phyloP scores from a whole-genome alignment of 2,329 filamentous ascomycete species.

The Clonostachys solani region DNA sequence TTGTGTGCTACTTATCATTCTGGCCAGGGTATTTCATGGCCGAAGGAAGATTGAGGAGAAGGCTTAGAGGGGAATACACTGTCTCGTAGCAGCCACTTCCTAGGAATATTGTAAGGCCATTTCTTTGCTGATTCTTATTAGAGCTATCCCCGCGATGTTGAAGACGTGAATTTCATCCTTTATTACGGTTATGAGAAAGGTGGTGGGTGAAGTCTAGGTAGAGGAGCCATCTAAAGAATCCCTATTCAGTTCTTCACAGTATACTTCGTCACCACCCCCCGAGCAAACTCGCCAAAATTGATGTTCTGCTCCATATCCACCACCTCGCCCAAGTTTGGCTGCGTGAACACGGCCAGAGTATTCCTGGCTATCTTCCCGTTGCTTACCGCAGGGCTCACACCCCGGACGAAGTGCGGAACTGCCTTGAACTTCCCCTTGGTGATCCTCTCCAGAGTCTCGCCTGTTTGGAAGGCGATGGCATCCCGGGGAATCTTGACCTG shows the following conservation, averaged over 20 bases:
- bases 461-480: constrained; percentile 94
- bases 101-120: too few species aligned
- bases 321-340: constrained; percentile 83
- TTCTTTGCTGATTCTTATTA: too few species aligned
- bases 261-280: constrained; percentile 55
- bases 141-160: too few species aligned
- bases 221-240: not conserved
- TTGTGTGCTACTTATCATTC: too few species aligned
- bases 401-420: constrained; percentile 92
- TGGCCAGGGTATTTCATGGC: too few species aligned
- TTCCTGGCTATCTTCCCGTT: constrained; percentile 65
- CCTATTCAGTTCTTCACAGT: constrained; percentile 35
- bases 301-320: constrained; percentile 65
- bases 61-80: too few species aligned
- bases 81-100: too few species aligned
- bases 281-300: constrained; percentile 73
- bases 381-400: constrained; percentile 49
- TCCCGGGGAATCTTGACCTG: constrained; percentile 90
- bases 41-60: too few species aligned
- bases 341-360: constrained; percentile 93
- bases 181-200: too few species aligned
- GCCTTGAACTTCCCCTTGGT: constrained; percentile 89
- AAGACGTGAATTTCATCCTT: too few species aligned
- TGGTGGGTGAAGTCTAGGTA: too few species aligned
- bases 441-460: constrained; percentile 86